These are phyloP conservation scores for Singerocomus rubriflavus DNA, from an alignment of 1,284 basidiomycete species.

Conservation along the genomic window DNA sequence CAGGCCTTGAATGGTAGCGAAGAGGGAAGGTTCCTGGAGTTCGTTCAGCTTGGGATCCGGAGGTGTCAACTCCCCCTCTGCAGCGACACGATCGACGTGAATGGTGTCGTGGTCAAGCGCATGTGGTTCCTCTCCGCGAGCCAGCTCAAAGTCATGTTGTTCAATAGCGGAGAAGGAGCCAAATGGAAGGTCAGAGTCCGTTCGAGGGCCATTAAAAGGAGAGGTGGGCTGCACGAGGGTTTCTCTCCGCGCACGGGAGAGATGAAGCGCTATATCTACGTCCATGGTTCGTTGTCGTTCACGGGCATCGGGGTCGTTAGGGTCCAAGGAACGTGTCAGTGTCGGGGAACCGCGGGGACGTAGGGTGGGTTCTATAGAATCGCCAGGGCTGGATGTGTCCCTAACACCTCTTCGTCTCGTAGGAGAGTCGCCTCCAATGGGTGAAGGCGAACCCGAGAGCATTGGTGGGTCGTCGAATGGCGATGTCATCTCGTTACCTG, in stretches of 20 bases:
- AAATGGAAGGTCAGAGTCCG: slow-evolving; percentile 28
- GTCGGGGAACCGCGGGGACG: slow-evolving; percentile 62
- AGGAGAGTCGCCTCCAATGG: slow-evolving; percentile 39
- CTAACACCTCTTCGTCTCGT: slow-evolving; percentile 39
- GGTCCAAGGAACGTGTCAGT: slow-evolving; percentile 57
- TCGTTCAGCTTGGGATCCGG: slow-evolving; percentile 35
- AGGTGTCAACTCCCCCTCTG: slow-evolving; percentile 18
- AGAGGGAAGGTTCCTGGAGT: slow-evolving; percentile 47
- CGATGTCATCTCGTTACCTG: slow-evolving; percentile 20
- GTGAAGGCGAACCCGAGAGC: slow-evolving; percentile 42
- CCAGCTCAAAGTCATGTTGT: slow-evolving; percentile 43
- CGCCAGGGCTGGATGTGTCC: slow-evolving; percentile 40
- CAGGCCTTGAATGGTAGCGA: slow-evolving; percentile 35
- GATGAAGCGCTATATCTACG: slow-evolving; percentile 80
- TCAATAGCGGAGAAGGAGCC: slow-evolving; percentile 43
- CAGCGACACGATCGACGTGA: slow-evolving; percentile 9
- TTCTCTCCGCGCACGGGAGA: slow-evolving; percentile 69
- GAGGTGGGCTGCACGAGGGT: slow-evolving; percentile 44
- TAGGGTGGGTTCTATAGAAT: slow-evolving; percentile 40
- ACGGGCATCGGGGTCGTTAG: slow-evolving; percentile 63
- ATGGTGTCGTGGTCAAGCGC: slow-evolving; percentile 17
- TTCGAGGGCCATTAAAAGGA: slow-evolving; percentile 22
- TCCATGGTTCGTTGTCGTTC: slow-evolving; percentile 85
- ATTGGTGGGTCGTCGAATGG: slow-evolving; percentile 23
- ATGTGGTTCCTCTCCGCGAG: slow-evolving; percentile 36